Percentiles rank a stretch among this genome's conserved stretches.
These are phyloP conservation scores for Camelina hispida DNA, from an alignment of 345 rosid species.

Conservation along the genomic window DNA sequence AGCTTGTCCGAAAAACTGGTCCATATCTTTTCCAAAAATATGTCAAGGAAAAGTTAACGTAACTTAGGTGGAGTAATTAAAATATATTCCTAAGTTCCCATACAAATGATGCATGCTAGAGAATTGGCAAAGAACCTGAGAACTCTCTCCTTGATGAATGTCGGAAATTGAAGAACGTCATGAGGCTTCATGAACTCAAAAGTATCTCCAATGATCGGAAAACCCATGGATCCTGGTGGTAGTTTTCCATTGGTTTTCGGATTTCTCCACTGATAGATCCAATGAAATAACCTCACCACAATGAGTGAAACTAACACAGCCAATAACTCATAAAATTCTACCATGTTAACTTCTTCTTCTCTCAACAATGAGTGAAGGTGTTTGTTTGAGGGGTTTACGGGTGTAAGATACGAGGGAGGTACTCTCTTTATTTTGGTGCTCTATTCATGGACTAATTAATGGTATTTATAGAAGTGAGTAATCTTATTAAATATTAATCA, in stretches of 20 bases:
- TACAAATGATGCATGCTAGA: background rate
- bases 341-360: conserved; percentile 18
- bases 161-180: conserved; percentile 23
- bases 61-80: background rate
- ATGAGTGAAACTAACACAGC: conserved; percentile 17
- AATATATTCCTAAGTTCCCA: too few relatives aligned
- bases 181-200: conserved; percentile 37
- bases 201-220: conserved; percentile 45
- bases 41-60: background rate
- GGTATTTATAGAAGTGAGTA: too few relatives aligned
- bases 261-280: conserved; percentile 34
- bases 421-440: background rate
- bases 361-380: background rate
- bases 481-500: too few relatives aligned
- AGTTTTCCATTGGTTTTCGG: conserved; percentile 23
- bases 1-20: conserved; percentile 39
- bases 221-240: conserved; percentile 39
- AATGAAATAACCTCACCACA: conserved; percentile 23
- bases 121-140: conserved; percentile 23
- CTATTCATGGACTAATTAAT: background rate
- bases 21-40: conserved; percentile 12
- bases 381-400: background rate
- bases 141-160: conserved; percentile 12
- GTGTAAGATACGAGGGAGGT: background rate
- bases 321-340: conserved; percentile 1